These are phyloP conservation scores for Stephania cephalantha DNA, from an alignment of 164 flowering plant genomes.

Conservation along the genomic window DNA sequence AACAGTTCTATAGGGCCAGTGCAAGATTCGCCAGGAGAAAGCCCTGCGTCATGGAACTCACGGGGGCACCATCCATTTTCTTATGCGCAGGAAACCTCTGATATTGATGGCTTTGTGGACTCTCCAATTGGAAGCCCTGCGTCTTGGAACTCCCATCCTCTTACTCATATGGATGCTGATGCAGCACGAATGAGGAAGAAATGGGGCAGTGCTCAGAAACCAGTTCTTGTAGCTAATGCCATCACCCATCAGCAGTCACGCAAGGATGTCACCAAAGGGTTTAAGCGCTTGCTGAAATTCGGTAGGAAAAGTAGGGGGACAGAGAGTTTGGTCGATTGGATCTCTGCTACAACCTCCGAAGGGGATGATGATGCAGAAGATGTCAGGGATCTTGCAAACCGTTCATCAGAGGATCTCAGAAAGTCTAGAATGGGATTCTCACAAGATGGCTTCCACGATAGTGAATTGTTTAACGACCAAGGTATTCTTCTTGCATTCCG, in stretches of 20 bases:
- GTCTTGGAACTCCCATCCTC: conserved; percentile 73
- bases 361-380: conserved; percentile 98
- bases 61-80: conserved; percentile 59
- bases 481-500: conserved; percentile 32
- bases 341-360: conserved; percentile 97
- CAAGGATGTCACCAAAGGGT: conserved; percentile 84
- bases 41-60: conserved; percentile 84
- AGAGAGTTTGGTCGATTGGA: conserved; percentile 80
- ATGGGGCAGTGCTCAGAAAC: conserved; percentile 94
- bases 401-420: conserved; percentile 83
- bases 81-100: conserved; percentile 70
- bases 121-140: conserved; percentile 95
- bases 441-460: conserved; percentile 69
- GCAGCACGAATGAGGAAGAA: conserved; percentile 92
- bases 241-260: conserved; percentile 51
- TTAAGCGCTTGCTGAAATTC: conserved; percentile 82
- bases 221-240: conserved; percentile 47
- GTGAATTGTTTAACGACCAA: conserved; percentile 63
- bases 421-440: conserved; percentile 90
- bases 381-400: conserved; percentile 70
- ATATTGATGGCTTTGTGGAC: conserved; percentile 76
- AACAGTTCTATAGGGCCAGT: conserved; percentile 32
- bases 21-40: conserved; percentile 81
- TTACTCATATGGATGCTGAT: conserved; percentile 64
- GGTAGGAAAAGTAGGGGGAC: conserved; percentile 83